Evolutionary conservation across 495 filamentous ascomycete species (phyloP).

Genomic region (Corynascus novoguineensis): DNA sequence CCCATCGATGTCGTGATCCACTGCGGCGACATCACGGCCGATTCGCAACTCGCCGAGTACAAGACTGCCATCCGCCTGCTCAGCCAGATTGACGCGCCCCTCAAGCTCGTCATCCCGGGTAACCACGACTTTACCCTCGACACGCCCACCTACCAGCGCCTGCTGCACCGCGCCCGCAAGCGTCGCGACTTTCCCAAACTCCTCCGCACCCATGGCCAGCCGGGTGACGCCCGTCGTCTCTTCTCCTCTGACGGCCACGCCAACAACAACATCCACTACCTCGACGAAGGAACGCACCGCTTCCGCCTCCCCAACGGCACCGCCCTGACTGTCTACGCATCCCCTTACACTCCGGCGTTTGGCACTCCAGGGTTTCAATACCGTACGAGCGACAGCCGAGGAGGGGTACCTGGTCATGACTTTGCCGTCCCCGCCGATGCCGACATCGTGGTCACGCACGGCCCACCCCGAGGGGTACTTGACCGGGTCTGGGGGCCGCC

Average conservation of each 20-base stretch:
- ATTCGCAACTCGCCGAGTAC: conserved; percentile 54
- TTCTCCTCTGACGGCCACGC: neutral
- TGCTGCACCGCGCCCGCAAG: neutral
- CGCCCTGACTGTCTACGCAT: conserved; percentile 59
- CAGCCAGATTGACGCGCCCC: conserved; percentile 49
- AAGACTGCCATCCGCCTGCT: conserved; percentile 50
- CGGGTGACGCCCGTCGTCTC: neutral
- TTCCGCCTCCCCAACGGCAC: conserved; percentile 57
- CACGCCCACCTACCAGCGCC: conserved; percentile 23
- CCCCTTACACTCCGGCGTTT: conserved; percentile 58
- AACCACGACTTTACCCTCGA: conserved; percentile 78
- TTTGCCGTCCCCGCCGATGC: conserved; percentile 44
- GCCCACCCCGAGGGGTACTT: conserved; percentile 57
- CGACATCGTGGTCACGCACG: conserved; percentile 70
- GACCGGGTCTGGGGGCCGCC: conserved; percentile 46
- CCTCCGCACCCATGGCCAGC: neutral
- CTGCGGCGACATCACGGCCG: conserved; percentile 66
- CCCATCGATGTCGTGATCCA: conserved; percentile 60
- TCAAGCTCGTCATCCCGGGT: conserved; percentile 76
- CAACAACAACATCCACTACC: conserved; percentile 46
- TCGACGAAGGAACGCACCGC: conserved; percentile 58
- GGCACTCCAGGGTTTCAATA: conserved; percentile 61
- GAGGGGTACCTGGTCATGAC: conserved; percentile 41
- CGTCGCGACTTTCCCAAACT: neutral
- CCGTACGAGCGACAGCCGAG: conserved; percentile 27